Percentiles rank a stretch among this genome's conserved stretches.
phyloP scores from a whole-genome alignment of 805 yeast genomes.

The Monosporozyma solicola region DNA sequence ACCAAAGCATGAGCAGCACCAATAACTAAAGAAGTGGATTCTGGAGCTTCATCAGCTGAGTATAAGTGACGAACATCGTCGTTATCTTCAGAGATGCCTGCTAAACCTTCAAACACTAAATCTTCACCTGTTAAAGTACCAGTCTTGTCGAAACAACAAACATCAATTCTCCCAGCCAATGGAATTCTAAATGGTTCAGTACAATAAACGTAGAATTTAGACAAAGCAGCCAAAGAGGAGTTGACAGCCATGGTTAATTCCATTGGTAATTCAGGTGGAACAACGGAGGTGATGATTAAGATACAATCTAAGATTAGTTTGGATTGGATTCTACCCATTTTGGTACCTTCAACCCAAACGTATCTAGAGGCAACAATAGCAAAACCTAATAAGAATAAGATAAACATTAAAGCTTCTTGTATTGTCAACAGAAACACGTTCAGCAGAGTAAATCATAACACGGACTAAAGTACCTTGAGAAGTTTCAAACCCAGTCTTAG shows the following conservation, averaged over 20 bases:
- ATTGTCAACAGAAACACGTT: conserved; percentile 92
- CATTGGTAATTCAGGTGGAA: conserved; percentile 98
- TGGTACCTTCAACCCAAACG: conserved; percentile 96
- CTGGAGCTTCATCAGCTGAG: conserved; percentile 55
- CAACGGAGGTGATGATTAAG: conserved; percentile 91
- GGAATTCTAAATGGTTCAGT: conserved; percentile 98
- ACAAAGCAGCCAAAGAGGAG: conserved; percentile 76
- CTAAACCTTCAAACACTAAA: conserved; percentile 90
- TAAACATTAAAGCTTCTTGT: conserved; percentile 89
- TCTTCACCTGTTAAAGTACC: conserved; percentile 98
- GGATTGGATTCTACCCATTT: conserved; percentile 90
- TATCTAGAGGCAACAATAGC: conserved; percentile 96
- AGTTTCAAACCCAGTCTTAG: conserved; percentile 96
- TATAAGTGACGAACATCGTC: conserved; percentile 45
- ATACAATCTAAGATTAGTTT: conserved; percentile 93
- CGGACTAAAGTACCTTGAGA: conserved; percentile 96
- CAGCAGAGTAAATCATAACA: conserved; percentile 95
- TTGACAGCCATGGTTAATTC: conserved; percentile 98
- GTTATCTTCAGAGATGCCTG: conserved; percentile 51
- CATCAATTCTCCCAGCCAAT: conserved; percentile 94
- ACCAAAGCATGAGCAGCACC: conserved; percentile 97
- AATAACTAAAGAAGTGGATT: conserved; percentile 57
- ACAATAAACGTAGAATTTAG: conserved; percentile 85
- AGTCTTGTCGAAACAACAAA: conserved; percentile 96
- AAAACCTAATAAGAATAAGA: conserved; percentile 77